Conservation (phyloP, 1,284 basidiomycete genomes). For the Apiotrichum gamsii region DNA sequence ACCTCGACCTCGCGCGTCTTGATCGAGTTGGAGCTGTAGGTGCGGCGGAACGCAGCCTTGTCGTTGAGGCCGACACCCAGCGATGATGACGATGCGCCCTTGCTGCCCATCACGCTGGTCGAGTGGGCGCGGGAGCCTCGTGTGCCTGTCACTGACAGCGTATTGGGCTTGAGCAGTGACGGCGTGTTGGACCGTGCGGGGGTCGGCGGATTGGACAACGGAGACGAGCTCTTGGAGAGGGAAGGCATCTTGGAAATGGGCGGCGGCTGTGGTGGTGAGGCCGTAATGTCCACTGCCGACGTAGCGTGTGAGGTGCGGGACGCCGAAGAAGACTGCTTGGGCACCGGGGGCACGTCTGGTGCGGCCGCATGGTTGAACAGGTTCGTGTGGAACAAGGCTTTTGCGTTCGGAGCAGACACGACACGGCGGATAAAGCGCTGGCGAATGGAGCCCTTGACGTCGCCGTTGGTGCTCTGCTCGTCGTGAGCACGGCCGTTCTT, state of each 20-base stretch:
- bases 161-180: conserved; percentile 46
- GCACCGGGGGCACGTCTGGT: conserved; percentile 36
- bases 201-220: conserved; percentile 56
- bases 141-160: conserved; percentile 26
- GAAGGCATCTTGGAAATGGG: conserved; percentile 65
- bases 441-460: conserved; percentile 47
- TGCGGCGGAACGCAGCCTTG: conserved; percentile 75
- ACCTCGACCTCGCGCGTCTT: conserved; percentile 90
- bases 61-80: background rate
- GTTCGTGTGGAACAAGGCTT: conserved; percentile 62
- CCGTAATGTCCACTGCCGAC: conserved; percentile 15
- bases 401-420: conserved; percentile 92
- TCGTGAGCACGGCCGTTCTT: conserved; percentile 1
- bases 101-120: conserved; percentile 12
- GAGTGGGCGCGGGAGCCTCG: conserved; percentile 24
- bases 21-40: conserved; percentile 96
- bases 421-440: conserved; percentile 86
- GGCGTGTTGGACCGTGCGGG: conserved; percentile 27
- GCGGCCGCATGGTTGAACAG: conserved; percentile 20
- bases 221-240: conserved; percentile 7
- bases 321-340: conserved; percentile 8
- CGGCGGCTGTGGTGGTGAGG: conserved; percentile 23
- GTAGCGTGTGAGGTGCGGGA: background rate
- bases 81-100: background rate
- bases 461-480: conserved; percentile 1